Evolutionary conservation across 345 rosid genomes (phyloP).

Genomic region (Pugionium cornutum): DNA sequence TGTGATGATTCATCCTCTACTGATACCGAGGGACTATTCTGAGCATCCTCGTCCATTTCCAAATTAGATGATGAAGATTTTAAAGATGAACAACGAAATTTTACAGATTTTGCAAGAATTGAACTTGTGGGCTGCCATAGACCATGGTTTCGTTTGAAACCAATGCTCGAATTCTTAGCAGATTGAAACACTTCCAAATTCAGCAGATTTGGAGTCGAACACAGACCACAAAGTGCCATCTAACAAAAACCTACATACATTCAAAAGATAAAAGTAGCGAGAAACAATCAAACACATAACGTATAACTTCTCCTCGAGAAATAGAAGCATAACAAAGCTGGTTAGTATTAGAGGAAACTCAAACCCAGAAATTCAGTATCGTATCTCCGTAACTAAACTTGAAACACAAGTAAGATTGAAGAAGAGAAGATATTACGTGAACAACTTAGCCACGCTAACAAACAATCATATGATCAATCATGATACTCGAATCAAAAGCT

Average conservation of each 20-base stretch:
- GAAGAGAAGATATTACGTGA: background rate
- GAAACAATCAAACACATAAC: background rate
- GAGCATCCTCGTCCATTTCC: conserved; percentile 46
- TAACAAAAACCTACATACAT: conserved; percentile 13
- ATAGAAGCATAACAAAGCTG: background rate
- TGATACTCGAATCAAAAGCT: conserved; percentile 16
- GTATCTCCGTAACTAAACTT: background rate
- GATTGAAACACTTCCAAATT: conserved; percentile 39
- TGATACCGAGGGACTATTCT: conserved; percentile 23
- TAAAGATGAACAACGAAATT: conserved; percentile 47
- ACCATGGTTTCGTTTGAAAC: conserved; percentile 25
- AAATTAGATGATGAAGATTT: conserved; percentile 41
- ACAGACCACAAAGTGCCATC: conserved; percentile 62
- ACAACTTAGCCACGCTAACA: background rate
- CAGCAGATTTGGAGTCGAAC: conserved; percentile 44
- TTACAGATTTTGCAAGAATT: conserved; percentile 27
- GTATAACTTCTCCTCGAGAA: background rate
- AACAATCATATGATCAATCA: conserved; percentile 25
- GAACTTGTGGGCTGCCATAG: conserved; percentile 18
- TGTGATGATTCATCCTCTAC: conserved; percentile 53
- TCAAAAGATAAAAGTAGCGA: background rate
- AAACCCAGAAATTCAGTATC: background rate
- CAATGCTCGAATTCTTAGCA: conserved; percentile 40
- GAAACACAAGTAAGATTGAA: background rate
- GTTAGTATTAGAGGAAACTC: background rate